Percentiles rank a stretch among this genome's conserved stretches.
Conservation (phyloP, 371 early-diverging fungal genomes). For the Circinella umbellata region DNA sequence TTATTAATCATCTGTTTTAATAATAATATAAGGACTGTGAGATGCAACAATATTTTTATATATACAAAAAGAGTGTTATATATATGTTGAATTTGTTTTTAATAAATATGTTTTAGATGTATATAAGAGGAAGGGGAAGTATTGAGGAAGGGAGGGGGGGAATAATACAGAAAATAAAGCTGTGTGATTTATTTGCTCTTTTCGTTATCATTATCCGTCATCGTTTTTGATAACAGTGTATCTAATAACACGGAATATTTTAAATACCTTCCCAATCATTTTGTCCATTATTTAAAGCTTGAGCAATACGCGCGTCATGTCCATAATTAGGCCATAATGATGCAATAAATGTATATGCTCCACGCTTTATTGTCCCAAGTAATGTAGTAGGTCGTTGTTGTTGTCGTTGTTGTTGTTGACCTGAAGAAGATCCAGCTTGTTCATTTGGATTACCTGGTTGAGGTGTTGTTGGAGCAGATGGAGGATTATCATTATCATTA, state of each 20-base stretch:
- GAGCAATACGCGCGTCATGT: constrained; percentile 43
- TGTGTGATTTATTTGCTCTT: too few species aligned
- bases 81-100: too few species aligned
- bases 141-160: too few species aligned
- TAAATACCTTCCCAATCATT: constrained; percentile 25
- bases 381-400: constrained; percentile 15
- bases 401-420: constrained; percentile 1
- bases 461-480: neutral
- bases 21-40: too few species aligned
- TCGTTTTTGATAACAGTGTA: too few species aligned
- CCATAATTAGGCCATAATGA: constrained; percentile 54
- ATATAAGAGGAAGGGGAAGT: too few species aligned
- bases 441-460: neutral
- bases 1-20: too few species aligned
- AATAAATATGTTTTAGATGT: too few species aligned
- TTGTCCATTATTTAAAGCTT: constrained; percentile 46
- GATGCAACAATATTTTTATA: too few species aligned
- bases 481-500: neutral
- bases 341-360: constrained; percentile 42
- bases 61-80: too few species aligned
- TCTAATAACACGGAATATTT: neutral
- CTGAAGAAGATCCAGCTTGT: constrained; percentile 1
- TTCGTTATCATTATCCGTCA: too few species aligned
- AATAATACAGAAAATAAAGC: too few species aligned
- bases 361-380: constrained; percentile 33